phyloP scores from a whole-genome alignment of 2,329 filamentous ascomycete genomes.

The Akanthomyces lecanii region DNA sequence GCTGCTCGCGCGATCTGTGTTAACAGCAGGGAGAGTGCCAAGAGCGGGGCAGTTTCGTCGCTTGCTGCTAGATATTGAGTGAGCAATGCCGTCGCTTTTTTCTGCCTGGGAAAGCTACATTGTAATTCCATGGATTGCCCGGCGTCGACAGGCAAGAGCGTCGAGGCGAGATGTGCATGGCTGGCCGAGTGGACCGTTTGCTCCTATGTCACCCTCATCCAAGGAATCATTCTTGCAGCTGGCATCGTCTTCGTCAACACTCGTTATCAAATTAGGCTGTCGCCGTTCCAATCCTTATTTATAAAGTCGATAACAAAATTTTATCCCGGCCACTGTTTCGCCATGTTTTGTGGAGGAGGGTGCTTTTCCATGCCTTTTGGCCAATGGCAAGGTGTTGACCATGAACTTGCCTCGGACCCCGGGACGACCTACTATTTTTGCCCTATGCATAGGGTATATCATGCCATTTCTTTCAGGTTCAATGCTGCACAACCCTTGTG shows the following conservation, averaged over 20 bases:
- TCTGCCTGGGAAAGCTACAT: neutral
- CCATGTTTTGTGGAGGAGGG: slow-evolving; percentile 24
- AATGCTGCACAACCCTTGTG: slow-evolving; percentile 27
- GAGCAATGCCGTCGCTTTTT: no score
- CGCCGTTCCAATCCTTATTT: neutral
- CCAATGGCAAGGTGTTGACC: slow-evolving; percentile 19
- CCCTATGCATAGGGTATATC: slow-evolving; percentile 26
- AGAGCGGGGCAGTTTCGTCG: no score
- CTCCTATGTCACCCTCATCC: neutral
- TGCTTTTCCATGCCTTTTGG: slow-evolving; percentile 22
- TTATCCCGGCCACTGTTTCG: neutral
- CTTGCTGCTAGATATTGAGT: no score
- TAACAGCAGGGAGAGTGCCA: neutral
- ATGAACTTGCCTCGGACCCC: slow-evolving; percentile 18
- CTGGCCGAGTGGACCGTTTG: neutral
- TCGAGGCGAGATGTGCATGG: neutral
- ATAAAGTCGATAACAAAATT: neutral
- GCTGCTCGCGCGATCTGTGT: neutral
- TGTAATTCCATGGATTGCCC: no score
- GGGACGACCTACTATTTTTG: slow-evolving; percentile 31
- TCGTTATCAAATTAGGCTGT: neutral
- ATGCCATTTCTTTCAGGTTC: slow-evolving; percentile 23
- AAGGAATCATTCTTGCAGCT: neutral
- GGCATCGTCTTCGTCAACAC: neutral
- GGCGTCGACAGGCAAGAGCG: neutral